These are phyloP conservation scores for Saccharomyces hybrid DNA, from an alignment of 1,139 yeast species.

Conservation along the genomic window DNA sequence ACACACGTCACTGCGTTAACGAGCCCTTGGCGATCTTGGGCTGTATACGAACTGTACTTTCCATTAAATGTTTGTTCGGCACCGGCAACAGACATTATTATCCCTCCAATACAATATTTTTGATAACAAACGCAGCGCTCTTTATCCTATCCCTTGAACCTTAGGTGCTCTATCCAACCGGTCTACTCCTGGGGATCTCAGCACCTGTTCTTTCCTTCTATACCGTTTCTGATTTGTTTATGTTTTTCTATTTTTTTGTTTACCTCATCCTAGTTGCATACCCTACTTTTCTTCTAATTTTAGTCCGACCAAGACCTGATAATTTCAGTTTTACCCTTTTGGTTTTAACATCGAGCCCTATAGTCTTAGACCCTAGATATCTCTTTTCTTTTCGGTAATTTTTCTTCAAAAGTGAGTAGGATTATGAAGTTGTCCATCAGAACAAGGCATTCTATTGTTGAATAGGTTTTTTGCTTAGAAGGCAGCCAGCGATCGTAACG, in stretches of 20 bases:
- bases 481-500: background rate
- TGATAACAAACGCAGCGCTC: background rate
- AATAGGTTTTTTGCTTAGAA: background rate
- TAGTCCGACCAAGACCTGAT: background rate
- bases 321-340: background rate
- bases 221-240: background rate
- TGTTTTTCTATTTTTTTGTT: background rate
- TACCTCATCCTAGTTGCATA: background rate
- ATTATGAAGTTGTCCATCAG: background rate
- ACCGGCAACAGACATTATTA: background rate
- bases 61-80: background rate
- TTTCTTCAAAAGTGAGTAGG: background rate
- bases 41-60: constrained; percentile 4
- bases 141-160: background rate
- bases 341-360: background rate
- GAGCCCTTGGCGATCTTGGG: constrained; percentile 27
- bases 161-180: background rate
- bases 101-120: background rate
- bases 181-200: background rate
- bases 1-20: constrained; percentile 39
- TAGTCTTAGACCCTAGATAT: background rate
- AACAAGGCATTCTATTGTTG: background rate
- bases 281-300: background rate
- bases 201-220: background rate
- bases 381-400: background rate